Percentiles rank a stretch among this genome's conserved stretches.
phyloP scores from a whole-genome alignment of 2,329 filamentous ascomycete species.

The Penicillium decumbens region DNA sequence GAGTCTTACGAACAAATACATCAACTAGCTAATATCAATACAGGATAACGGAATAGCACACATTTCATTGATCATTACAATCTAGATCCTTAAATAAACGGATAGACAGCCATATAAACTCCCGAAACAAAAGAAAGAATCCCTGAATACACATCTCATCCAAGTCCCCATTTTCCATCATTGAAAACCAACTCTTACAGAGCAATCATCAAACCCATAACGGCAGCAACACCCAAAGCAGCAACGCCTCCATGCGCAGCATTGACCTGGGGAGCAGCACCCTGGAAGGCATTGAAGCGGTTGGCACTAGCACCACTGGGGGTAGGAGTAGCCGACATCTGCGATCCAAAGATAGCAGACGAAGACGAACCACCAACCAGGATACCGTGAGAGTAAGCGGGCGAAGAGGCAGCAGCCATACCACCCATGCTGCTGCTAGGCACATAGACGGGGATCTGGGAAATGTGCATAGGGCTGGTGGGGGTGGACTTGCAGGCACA shows the following conservation, averaged over 20 bases:
- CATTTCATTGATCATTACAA: conserved; percentile 20
- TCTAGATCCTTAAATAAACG: conserved; percentile 1
- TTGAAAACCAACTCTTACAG: conserved; percentile 9
- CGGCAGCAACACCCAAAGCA: conserved; percentile 16
- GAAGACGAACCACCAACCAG: conserved; percentile 12
- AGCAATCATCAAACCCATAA: conserved; percentile 23
- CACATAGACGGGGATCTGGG: conserved; percentile 21
- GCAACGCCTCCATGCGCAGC: conserved; percentile 11
- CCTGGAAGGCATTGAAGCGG: conserved; percentile 17
- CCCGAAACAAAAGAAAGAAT: conserved; percentile 4
- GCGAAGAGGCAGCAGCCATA: conserved; percentile 9
- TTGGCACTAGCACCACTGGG: conserved; percentile 18
- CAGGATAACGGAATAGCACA: background rate
- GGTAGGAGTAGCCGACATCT: conserved; percentile 10
- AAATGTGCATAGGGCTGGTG: conserved; percentile 6
- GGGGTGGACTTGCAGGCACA: conserved; percentile 19
- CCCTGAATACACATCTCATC: background rate
- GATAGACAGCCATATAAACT: conserved; percentile 1
- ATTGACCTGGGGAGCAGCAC: conserved; percentile 12
- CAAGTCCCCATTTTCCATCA: background rate
- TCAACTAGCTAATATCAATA: background rate
- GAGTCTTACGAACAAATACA: background rate
- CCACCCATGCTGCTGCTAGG: conserved; percentile 14
- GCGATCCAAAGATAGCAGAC: conserved; percentile 11
- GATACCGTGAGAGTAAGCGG: conserved; percentile 7